phyloP scores from a whole-genome alignment of 2,329 filamentous ascomycete species.

The Ceratocystiopsis brevicomis region DNA sequence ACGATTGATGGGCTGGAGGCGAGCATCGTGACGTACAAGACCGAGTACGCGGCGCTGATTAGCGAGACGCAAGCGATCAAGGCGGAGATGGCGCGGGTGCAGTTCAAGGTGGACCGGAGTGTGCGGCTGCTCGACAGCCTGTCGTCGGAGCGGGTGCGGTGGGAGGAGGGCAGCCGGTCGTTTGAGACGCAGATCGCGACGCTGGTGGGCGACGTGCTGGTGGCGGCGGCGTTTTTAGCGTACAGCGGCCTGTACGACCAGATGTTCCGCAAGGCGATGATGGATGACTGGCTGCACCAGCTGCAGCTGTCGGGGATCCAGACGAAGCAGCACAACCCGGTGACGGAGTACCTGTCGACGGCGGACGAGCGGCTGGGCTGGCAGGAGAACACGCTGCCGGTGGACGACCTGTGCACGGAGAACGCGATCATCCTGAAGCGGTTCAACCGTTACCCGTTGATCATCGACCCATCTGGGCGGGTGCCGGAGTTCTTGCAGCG shows the following conservation, averaged over 20 bases:
- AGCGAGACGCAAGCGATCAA: slow-evolving; percentile 97
- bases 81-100: slow-evolving; percentile 82
- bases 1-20: slow-evolving; percentile 68
- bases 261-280: slow-evolving; percentile 92
- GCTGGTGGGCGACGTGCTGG: slow-evolving; percentile 82
- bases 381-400: slow-evolving; percentile 85
- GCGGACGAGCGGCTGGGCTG: slow-evolving; percentile 87
- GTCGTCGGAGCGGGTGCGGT: slow-evolving; percentile 78
- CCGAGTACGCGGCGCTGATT: slow-evolving; percentile 85
- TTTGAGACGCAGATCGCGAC: slow-evolving; percentile 97
- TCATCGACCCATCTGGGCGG: slow-evolving; percentile 91
- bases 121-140: slow-evolving; percentile 85
- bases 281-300: slow-evolving; percentile 93
- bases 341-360: slow-evolving; percentile 91
- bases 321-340: slow-evolving; percentile 82
- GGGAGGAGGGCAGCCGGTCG: slow-evolving; percentile 94
- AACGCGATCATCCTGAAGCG: slow-evolving; percentile 94
- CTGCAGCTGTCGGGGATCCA: slow-evolving; percentile 80
- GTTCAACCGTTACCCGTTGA: slow-evolving; percentile 95
- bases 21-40: slow-evolving; percentile 90
- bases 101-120: slow-evolving; percentile 96
- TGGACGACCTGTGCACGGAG: slow-evolving; percentile 94
- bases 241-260: slow-evolving; percentile 97
- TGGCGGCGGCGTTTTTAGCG: slow-evolving; percentile 91
- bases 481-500: slow-evolving; percentile 90